These are phyloP conservation scores for Primulina tabacum DNA, from an alignment of 257 asterid species.

Conservation along the genomic window DNA sequence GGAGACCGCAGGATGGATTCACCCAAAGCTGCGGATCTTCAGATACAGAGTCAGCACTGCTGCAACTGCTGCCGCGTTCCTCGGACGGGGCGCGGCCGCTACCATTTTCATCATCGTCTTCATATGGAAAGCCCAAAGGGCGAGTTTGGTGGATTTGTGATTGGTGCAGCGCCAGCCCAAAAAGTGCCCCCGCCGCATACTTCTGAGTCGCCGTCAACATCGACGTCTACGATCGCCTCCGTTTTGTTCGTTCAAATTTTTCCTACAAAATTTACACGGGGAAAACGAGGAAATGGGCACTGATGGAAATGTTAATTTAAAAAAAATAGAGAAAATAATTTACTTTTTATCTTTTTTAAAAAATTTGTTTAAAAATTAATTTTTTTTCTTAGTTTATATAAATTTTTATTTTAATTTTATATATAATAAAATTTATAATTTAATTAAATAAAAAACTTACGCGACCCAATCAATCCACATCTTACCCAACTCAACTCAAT, in stretches of 20 bases:
- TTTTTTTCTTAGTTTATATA: too few species aligned
- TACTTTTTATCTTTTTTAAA: too few species aligned
- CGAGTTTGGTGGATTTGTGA: constrained; percentile 72
- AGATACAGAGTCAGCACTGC: constrained; percentile 67
- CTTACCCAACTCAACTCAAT: too few species aligned
- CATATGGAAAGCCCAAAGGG: constrained; percentile 60
- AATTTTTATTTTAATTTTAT: too few species aligned
- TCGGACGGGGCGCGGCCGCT: constrained; percentile 28
- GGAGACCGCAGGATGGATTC: constrained; percentile 57
- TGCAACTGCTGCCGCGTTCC: constrained; percentile 58
- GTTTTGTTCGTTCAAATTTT: too few species aligned
- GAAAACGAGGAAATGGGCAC: neutral
- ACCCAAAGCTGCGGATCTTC: constrained; percentile 72
- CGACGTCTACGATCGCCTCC: constrained; percentile 30
- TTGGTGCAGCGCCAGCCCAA: constrained; percentile 70
- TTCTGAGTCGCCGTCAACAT: constrained; percentile 65
- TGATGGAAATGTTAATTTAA: too few species aligned
- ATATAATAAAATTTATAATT: too few species aligned
- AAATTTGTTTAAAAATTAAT: too few species aligned
- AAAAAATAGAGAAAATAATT: too few species aligned
- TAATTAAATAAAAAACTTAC: too few species aligned
- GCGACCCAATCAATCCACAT: too few species aligned
- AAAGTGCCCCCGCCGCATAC: constrained; percentile 79
- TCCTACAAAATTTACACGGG: too few species aligned
- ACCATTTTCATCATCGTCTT: constrained; percentile 29